These are phyloP conservation scores for Tuber aestivum DNA, from an alignment of 495 filamentous ascomycete species.

Conservation along the genomic window DNA sequence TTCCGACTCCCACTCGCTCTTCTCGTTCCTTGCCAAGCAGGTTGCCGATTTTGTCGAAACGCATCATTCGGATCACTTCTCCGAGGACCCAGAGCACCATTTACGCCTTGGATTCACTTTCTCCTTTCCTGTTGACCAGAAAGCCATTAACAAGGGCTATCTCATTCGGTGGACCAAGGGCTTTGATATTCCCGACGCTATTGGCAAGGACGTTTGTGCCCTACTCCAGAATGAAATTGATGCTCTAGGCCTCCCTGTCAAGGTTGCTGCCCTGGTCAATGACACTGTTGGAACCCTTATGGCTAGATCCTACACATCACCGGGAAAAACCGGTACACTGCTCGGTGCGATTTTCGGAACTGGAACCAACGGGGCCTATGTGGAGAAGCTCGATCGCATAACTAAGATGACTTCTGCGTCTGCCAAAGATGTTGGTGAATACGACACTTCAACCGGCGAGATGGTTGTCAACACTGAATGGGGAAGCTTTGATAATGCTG, in stretches of 20 bases:
- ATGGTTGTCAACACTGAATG: slow-evolving; percentile 99
- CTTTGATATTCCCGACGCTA: slow-evolving; percentile 85
- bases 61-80: slow-evolving; percentile 87
- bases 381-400: slow-evolving; percentile 65
- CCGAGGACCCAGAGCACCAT: slow-evolving; percentile 65
- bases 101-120: slow-evolving; percentile 96
- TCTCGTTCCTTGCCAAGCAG: slow-evolving; percentile 86
- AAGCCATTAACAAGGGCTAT: slow-evolving; percentile 86
- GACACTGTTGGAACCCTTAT: slow-evolving; percentile 96
- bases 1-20: slow-evolving; percentile 80
- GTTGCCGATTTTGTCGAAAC: slow-evolving; percentile 77
- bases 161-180: slow-evolving; percentile 98
- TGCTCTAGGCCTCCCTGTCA: slow-evolving; percentile 75
- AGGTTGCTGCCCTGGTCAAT: slow-evolving; percentile 90
- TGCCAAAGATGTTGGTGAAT: slow-evolving; percentile 49
- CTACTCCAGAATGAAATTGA: slow-evolving; percentile 90
- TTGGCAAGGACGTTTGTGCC: slow-evolving; percentile 90
- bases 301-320: slow-evolving; percentile 90
- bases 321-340: slow-evolving; percentile 77
- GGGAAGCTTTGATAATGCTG: slow-evolving; percentile 94
- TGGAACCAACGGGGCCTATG: slow-evolving; percentile 90
- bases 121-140: slow-evolving; percentile 90
- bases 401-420: slow-evolving; percentile 54
- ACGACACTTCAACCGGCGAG: slow-evolving; percentile 74
- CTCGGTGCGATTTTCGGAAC: slow-evolving; percentile 92